Percentiles rank a stretch among this genome's conserved stretches.
Evolutionary conservation across 345 rosid species (phyloP).

Genomic region (Triadica sebifera): DNA sequence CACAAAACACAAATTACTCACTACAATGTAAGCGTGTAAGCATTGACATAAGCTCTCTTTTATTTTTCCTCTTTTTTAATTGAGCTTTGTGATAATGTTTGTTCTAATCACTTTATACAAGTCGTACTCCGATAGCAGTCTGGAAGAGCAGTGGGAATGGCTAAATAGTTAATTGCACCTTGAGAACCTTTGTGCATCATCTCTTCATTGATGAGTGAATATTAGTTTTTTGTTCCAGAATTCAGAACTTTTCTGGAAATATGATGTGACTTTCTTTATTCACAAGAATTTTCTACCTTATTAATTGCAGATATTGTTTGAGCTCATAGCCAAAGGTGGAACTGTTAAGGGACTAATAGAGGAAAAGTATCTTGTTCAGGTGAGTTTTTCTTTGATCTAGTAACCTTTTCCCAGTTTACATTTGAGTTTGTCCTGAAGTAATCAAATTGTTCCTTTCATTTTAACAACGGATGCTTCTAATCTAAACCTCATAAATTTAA

Average conservation of each 20-base stretch:
- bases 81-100: not conserved
- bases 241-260: not conserved
- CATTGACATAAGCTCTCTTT: not conserved
- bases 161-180: not conserved
- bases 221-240: too few species aligned
- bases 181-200: not conserved
- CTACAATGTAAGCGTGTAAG: not conserved
- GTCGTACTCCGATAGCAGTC: not conserved
- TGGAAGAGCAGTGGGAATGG: slow-evolving; percentile 4
- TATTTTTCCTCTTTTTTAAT: not conserved
- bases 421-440: not conserved
- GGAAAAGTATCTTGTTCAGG: slow-evolving; percentile 91
- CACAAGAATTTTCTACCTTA: not conserved
- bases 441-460: not conserved
- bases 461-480: not conserved
- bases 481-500: not conserved
- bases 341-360: slow-evolving; percentile 78
- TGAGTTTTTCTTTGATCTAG: slow-evolving; percentile 38
- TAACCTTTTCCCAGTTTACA: not conserved
- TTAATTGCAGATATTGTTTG: slow-evolving; percentile 64
- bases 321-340: slow-evolving; percentile 89
- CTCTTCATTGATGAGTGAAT: too few species aligned
- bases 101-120: not conserved
- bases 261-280: not conserved
- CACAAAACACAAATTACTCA: not conserved